Evolutionary conservation across 257 asterid genomes (phyloP), one percentile per base, ranked within the genome.

Genomic region (Knoxia roxburghii): DNA sequence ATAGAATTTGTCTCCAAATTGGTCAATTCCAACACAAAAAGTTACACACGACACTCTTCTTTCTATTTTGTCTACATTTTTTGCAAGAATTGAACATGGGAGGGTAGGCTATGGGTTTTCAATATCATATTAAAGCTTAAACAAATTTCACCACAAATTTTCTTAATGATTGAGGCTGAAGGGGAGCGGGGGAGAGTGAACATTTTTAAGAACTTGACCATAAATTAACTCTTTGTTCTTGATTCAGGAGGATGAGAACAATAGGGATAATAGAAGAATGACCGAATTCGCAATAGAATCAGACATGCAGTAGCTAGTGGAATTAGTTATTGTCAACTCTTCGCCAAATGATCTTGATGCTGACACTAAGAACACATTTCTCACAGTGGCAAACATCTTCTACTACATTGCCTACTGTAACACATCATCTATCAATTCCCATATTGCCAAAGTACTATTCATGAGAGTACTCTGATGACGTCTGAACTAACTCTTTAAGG

Each of bases 401-500:
- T 88, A 86, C 67, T 87, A 89, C 57, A 68, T 73, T 24, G 89
- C 94, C 33, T 70, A 79, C 71, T 89, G 84, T 79, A 78, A 67
- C 50, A 74, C 77, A 5, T 79, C 65, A 49, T 83, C 95, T 2
- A 80, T 86, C 60, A 74, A 82, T 57, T 75, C 65, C 64, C 97
- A 92, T 70, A 76, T 89, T 20, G 61, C 84, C 23, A 87, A 86
- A 80, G 96, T 92, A 37, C 93, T 92, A 51, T 92, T 89, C 68
- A 81, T 86, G 59, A 83, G 79, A 73, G 89, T 81, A 8, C 21
- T 60, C 2, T 90, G 72, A 83, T 27, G 70, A 81, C 18, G 8
- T 13, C 63, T 20, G 10, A 7, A 13, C 15, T 5, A 26, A 49
- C 10, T 20, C 20, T 2, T 24, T n/a, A n/a, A n/a, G n/a, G n/a